A percentile compares a stretch with the other conserved stretches of the same genome.
Conservation (phyloP, 805 yeast genomes). For the Pichia cabralensis region DNA sequence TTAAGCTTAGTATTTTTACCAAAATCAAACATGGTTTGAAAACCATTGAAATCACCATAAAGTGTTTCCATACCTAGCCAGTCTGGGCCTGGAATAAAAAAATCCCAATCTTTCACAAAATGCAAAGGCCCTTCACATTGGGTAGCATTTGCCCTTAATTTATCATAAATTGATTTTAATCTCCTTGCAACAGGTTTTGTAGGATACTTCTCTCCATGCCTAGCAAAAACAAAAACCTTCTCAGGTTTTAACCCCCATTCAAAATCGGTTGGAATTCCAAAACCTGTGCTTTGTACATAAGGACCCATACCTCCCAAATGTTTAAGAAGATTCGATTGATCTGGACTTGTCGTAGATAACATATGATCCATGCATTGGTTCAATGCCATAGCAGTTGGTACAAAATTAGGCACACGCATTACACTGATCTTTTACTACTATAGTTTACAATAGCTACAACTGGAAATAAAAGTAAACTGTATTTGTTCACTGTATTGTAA, state of each 20-base stretch:
- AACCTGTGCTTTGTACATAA: conserved; percentile 40
- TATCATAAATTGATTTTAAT: conserved; percentile 3
- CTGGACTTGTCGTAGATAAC: conserved; percentile 13
- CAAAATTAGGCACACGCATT: conserved; percentile 1
- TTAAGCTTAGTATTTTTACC: conserved; percentile 40
- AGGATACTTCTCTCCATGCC: conserved; percentile 78
- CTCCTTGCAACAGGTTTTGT: conserved; percentile 29
- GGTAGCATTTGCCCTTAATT: conserved; percentile 20
- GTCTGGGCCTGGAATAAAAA: conserved; percentile 26
- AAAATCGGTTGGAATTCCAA: conserved; percentile 36
- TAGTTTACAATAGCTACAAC: no score
- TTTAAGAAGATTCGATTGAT: conserved; percentile 39
- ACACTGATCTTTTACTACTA: no score
- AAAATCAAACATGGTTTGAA: conserved; percentile 35
- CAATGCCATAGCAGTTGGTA: background rate
- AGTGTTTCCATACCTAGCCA: conserved; percentile 39
- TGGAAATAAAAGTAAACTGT: no score
- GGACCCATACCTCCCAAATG: conserved; percentile 46
- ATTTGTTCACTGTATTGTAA: no score
- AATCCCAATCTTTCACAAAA: conserved; percentile 46
- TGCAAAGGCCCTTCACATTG: conserved; percentile 39
- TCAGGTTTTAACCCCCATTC: conserved; percentile 25
- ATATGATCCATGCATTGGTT: conserved; percentile 1
- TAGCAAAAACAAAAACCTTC: conserved; percentile 60
- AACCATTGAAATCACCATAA: conserved; percentile 44